phyloP scores from a whole-genome alignment of 257 asterid genomes.

The Penstemon davidsonii region DNA sequence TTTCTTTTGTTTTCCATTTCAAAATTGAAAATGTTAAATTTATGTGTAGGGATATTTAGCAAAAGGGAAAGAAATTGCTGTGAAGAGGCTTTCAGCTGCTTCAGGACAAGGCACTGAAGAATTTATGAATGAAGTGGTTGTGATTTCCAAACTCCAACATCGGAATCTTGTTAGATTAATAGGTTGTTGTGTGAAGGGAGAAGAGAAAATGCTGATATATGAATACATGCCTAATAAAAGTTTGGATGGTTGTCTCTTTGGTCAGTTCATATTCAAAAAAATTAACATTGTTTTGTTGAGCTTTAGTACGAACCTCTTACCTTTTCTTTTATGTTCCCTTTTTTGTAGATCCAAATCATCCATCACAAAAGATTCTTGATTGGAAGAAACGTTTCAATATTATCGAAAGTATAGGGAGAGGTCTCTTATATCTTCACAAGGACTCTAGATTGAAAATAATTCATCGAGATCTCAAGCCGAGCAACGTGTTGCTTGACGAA shows the following conservation, averaged over 20 bases:
- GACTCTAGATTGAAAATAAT: constrained; percentile 57
- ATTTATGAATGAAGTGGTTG: constrained; percentile 54
- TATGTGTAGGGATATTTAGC: constrained; percentile 39
- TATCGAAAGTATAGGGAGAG: constrained; percentile 53
- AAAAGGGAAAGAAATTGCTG: constrained; percentile 51
- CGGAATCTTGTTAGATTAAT: constrained; percentile 55
- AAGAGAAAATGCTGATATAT: constrained; percentile 55
- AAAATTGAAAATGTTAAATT: not conserved
- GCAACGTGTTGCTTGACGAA: constrained; percentile 51
- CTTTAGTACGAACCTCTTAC: not conserved
- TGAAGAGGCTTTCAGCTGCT: constrained; percentile 47
- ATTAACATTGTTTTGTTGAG: not conserved
- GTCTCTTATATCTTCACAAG: constrained; percentile 61
- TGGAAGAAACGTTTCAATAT: constrained; percentile 43
- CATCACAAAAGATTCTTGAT: constrained; percentile 32
- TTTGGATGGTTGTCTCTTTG: constrained; percentile 50
- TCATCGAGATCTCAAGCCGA: constrained; percentile 58
- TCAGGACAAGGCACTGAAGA: constrained; percentile 52
- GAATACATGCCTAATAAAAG: constrained; percentile 68
- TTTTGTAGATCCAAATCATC: constrained; percentile 17
- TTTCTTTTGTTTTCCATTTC: not conserved
- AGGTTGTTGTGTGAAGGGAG: constrained; percentile 49
- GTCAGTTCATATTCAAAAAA: constrained; percentile 30
- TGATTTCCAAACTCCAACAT: constrained; percentile 51
- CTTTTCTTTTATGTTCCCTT: not conserved